Base-by-base conservation (phyloP, 495 filamentous ascomycete genomes). In the Cryomyces minteri region DNA sequence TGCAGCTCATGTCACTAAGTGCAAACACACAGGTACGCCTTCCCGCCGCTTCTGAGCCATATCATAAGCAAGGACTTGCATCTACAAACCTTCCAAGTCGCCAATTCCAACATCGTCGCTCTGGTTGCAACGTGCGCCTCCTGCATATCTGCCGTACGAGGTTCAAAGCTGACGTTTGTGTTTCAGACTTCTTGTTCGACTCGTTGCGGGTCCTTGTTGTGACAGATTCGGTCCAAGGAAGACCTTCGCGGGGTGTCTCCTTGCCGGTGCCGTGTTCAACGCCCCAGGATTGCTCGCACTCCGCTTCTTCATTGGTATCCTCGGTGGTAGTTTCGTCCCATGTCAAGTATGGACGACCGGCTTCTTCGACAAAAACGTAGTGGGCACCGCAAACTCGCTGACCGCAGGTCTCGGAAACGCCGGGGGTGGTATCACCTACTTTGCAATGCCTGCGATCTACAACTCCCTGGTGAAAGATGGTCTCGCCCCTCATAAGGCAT, bases 311-410 rank as follows among this genome's bases (percentile, higher is more conserved):
- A 72, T 95, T 44, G 88, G 88, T 33, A 93, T 96, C 45, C 71
- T 96, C 1, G 88, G 88, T 31, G 88, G 81, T 0, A 73, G 73
- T 5, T 96, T 96, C 50, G 88, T 96, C 4, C 88, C 88, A 2
- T 95, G 88, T 60, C 88, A 94, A 53, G 88, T 95, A 6, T 96
- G 88, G 88, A 83, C 80, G 31, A 94, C 88, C 0, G 87, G 82
- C 2, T 95, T 88, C 68, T 94, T 90, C 54, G 88, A 96, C 66
- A 94, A 93, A 67, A 92, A 84, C 55, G 74, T 95, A 12, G 83
- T 96, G 25, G 88, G 88, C 32, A 84, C 84, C 4, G 84, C 88
- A 46, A 96, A 94, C 55, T 79, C 85, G 6, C 63, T 96, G 2
- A 79, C 86, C 9, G 88, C 74, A 43, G 88, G 88, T 2, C 77